Conservation (phyloP, 2,329 filamentous ascomycete genomes). For the Lecanicillium sp. region DNA sequence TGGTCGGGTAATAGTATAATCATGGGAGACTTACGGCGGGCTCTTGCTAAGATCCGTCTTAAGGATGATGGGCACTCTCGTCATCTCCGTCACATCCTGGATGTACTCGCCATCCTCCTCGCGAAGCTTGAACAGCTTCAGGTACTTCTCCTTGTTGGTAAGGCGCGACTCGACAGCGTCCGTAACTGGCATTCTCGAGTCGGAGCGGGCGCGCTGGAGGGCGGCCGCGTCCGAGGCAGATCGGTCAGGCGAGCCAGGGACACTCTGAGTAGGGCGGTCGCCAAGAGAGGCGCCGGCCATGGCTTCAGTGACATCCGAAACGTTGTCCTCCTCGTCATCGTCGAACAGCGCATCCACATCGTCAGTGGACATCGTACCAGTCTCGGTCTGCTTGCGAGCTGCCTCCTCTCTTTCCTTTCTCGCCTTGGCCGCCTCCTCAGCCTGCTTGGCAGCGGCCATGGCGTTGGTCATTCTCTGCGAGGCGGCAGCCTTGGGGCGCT, state of each 20-base stretch:
- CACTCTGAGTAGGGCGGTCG: constrained; percentile 90
- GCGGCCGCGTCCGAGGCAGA: constrained; percentile 60
- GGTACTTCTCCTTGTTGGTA: constrained; percentile 93
- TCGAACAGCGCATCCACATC: constrained; percentile 95
- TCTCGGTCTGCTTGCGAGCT: constrained; percentile 88
- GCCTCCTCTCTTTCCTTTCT: constrained; percentile 87
- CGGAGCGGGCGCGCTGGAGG: constrained; percentile 84
- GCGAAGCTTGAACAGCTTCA: constrained; percentile 80
- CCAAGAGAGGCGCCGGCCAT: constrained; percentile 85
- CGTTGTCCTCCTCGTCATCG: constrained; percentile 74
- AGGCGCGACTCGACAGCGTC: constrained; percentile 74
- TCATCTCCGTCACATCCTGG: constrained; percentile 98
- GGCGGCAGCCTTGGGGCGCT: constrained; percentile 77
- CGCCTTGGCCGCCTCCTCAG: constrained; percentile 73
- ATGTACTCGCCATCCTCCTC: constrained; percentile 95
- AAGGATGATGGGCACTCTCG: constrained; percentile 90
- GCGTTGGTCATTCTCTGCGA: constrained; percentile 70
- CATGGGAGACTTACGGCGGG: constrained; percentile 82
- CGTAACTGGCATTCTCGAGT: constrained; percentile 76
- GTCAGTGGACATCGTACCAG: constrained; percentile 86
- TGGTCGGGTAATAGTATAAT: not conserved
- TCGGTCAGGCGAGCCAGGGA: constrained; percentile 82
- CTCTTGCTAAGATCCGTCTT: constrained; percentile 99
- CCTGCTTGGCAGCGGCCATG: constrained; percentile 69
- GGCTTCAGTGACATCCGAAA: constrained; percentile 81